Evolutionary conservation across 2,329 filamentous ascomycete genomes (phyloP).

Genomic region (Pezicula radicicola): DNA sequence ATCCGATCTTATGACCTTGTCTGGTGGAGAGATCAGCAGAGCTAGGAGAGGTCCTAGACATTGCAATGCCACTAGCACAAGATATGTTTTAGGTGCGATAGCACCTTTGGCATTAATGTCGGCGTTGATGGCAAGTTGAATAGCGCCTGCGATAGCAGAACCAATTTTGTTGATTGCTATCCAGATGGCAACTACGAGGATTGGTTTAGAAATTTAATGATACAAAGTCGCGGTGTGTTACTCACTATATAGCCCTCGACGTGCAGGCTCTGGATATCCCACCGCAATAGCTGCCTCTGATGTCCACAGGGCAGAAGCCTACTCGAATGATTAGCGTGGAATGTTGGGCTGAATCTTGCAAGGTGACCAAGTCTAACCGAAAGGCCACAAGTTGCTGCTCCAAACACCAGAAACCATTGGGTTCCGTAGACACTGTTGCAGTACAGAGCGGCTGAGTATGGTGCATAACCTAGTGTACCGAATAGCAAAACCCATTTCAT

Average conservation of each 20-base stretch:
- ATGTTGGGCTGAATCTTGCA: not conserved
- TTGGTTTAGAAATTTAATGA: not conserved
- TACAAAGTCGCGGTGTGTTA: not conserved
- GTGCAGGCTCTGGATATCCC: constrained; percentile 66
- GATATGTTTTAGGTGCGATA: constrained; percentile 37
- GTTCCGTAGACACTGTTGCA: constrained; percentile 65
- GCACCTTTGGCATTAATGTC: constrained; percentile 32
- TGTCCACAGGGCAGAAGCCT: constrained; percentile 56
- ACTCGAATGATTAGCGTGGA: not conserved
- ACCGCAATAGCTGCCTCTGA: constrained; percentile 70
- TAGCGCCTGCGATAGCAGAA: constrained; percentile 45
- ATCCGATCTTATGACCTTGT: constrained; percentile 40
- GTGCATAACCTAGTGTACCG: constrained; percentile 67
- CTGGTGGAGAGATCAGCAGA: constrained; percentile 39
- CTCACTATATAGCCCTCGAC: constrained; percentile 50
- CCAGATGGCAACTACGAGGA: constrained; percentile 33
- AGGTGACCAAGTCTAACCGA: constrained; percentile 39
- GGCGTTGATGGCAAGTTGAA: constrained; percentile 45
- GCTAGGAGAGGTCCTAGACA: constrained; percentile 39
- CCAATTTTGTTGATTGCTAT: constrained; percentile 37
- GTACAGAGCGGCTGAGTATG: constrained; percentile 67
- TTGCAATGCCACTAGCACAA: constrained; percentile 44
- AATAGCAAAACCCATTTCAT: constrained; percentile 39
- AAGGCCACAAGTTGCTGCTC: constrained; percentile 65
- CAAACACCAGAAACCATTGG: constrained; percentile 64